These are phyloP conservation scores for Metschnikowia sp. DNA, from an alignment of 805 yeast genomes.

Conservation along the genomic window DNA sequence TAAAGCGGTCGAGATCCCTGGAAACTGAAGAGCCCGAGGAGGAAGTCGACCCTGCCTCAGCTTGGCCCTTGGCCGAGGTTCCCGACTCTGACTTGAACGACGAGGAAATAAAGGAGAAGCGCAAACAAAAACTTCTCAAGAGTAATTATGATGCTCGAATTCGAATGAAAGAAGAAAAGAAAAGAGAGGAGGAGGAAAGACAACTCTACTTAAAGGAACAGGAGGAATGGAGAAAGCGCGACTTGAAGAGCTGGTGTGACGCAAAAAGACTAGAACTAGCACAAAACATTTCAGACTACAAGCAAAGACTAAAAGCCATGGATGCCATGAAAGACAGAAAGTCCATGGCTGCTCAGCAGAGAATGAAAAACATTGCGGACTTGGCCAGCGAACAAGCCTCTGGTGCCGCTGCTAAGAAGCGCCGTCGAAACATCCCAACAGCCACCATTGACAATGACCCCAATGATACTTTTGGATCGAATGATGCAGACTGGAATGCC, in stretches of 20 bases:
- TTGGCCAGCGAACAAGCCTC: slow-evolving; percentile 69
- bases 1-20: slow-evolving; percentile 63
- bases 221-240: slow-evolving; percentile 69
- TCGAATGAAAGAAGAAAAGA: slow-evolving; percentile 76
- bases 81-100: slow-evolving; percentile 82
- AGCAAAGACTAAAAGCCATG: slow-evolving; percentile 65
- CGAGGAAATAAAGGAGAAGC: slow-evolving; percentile 81
- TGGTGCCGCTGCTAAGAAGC: slow-evolving; percentile 45
- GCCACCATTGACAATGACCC: slow-evolving; percentile 85
- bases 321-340: slow-evolving; percentile 84
- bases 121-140: slow-evolving; percentile 76
- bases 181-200: slow-evolving; percentile 54
- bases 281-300: slow-evolving; percentile 54
- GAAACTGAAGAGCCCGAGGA: slow-evolving; percentile 52
- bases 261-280: slow-evolving; percentile 62
- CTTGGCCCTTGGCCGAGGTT: slow-evolving; percentile 67
- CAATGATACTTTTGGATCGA: slow-evolving; percentile 90
- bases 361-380: slow-evolving; percentile 89
- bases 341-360: slow-evolving; percentile 84
- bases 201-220: slow-evolving; percentile 66
- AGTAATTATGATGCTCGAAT: slow-evolving; percentile 87
- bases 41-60: slow-evolving; percentile 48
- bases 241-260: slow-evolving; percentile 76
- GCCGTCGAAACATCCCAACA: slow-evolving; percentile 39
- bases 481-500: slow-evolving; percentile 93